These are phyloP conservation scores for apple (Malus domestica) DNA, from an alignment of 306 rosid genomes.

Conservation along the genomic window ASM211411v1 NC_041789.1:15225001-15225500, in stretches of 20 bases:
- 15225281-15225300: background rate
- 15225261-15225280: background rate
- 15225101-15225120: conserved; percentile 41
- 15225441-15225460: background rate
- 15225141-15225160: conserved; percentile 63
- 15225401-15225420: background rate
- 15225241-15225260: background rate
- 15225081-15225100: background rate
- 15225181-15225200: background rate
- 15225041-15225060: background rate
- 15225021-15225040: background rate
- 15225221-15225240: too few relatives aligned
- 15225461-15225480: background rate
- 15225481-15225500: background rate
- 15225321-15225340: background rate
- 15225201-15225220: background rate
- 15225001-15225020: background rate
- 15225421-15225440: background rate
- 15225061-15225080: background rate
- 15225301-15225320: background rate
- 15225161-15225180: conserved; percentile 71
- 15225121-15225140: conserved; percentile 66
- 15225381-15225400: background rate
- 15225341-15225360: too few relatives aligned
- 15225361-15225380: too few relatives aligned